Base-by-base conservation (phyloP, 306 rosid species). In the Malus fusca region DNA sequence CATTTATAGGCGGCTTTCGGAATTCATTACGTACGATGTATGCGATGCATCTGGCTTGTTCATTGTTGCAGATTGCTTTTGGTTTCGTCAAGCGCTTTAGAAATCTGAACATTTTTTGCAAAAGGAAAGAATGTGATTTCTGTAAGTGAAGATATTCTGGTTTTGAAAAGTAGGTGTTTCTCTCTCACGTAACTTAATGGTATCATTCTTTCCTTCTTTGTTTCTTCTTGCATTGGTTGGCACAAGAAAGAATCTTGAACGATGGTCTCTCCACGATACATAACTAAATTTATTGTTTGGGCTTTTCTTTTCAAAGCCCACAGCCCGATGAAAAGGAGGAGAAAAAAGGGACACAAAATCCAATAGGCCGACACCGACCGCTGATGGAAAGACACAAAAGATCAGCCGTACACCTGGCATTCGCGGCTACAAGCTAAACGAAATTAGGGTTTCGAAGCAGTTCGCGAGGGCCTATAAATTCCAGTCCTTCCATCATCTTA, bases 151-250 rank as follows among this genome's bases (percentile, higher is more conserved):
- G 81, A 85, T 25, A 26, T 85, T 81, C 76, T 68, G 78, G 70
- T 69, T 75, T 75, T 21, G 37, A 33, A 67, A 81, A 79, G 48
- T 48, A 71, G 69, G 65, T 55, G 75, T 66, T 71, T 69, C 77
- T 79, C 60, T 75, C 56, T 17, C 84, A 81, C 66, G 85, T 61
- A 82, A 82, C 67, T 9, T 74, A 70, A n/a, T 51, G 52, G 82
- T 56, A 84, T 80, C 52, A 88, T 90, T 90, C 96, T 82, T 90
- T 90, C 66, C 96, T 86, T 92, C 76, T 23, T 60, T 66, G 58
- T 62, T 71, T 76, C 70, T 79, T 83, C 11, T 43, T 56, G 42
- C 17, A 65, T 75, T 65, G 51, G 78, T 82, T 78, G 73, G 42
- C 74, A 26, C 35, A 67, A 52, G 70, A 63, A 74, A 26, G 83